Base-by-base conservation (phyloP, 768 basidiomycete species). In the Coprinopsis strossmayeri region DNA sequence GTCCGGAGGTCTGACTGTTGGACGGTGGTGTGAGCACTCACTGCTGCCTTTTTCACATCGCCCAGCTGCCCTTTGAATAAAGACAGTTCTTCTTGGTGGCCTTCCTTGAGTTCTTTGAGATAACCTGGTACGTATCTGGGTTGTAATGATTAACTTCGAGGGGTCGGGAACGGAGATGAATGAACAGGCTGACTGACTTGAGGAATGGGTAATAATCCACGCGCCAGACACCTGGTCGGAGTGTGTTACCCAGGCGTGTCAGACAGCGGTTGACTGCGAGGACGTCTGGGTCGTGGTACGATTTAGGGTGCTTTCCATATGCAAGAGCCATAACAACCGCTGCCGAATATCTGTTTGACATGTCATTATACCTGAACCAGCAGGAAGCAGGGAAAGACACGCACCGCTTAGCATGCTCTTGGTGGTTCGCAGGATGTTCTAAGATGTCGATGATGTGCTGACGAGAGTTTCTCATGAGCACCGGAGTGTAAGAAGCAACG, bases 51-150 rank as follows among this genome's bases (percentile, higher is more conserved):
- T 20, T 66, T 65, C 3, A 82, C 79, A 44, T 67, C 67, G 13
- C 61, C 54, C 1, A 83, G 59, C 42, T 81, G 78, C 1, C 66
- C 65, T 50, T 74, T 75, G 65, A 84, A 84, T 7, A 84, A 58
- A 1, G 58, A 62, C 0, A 78, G 65, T 53, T 83, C 82, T 43
- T 82, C 79, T 3, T 55, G 57, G 53, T 84, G 82, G 42, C 79
- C 81, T 2, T 67, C 62, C 47, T 73, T 68, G 7, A 87, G 64
- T 50, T 80, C 73, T n/a, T 72, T 69, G 3, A 79, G 62, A 53
- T 83, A 84, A 18, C 79, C 79, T 1, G 85, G 84, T 18, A 87
- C 59, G 57, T 76, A 77, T 48, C 71, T 72, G 18, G 15, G 40
- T 23, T 21, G 39, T 9, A 50, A 39, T 20, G 37, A 21, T 17